Evolutionary conservation across 176 grass and related monocot species (phyloP), one percentile per base, ranked within the genome.

Genomic region (Themeda triandra): DNA sequence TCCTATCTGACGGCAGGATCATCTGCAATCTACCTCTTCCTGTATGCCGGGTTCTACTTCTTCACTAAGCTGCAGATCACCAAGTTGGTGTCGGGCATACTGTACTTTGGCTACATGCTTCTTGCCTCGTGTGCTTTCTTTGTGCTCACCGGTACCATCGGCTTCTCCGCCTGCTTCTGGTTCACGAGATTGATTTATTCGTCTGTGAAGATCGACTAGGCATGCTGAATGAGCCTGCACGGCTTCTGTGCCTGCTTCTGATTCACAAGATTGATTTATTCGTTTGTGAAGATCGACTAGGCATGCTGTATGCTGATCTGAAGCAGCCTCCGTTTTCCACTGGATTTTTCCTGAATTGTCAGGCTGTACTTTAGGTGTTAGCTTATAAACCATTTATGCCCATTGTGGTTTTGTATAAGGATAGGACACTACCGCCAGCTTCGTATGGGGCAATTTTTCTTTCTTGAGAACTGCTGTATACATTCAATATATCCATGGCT

Each of bases 61-160:
- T 89, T 45, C 80, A 92, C 90, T 3, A 92, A 92, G 87, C 80
- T 92, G 74, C 83, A 92, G 83, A 92, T 92, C 48, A 92, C 80
- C 33, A 92, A 92, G 83, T 39, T 88, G 76, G 90, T 92, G 69
- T 92, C 90, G 33, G 87, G 87, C 68, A 89, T 92, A 63, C 63
- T 92, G 62, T 92, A 92, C 80, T 92, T 92, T 1, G 87, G 90
- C n/a, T 92, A 92, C 83, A 92, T 92, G 90, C 80, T 92, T 24
- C 87, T 92, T 8, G 87, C 90, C 25, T 92, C 90, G 0, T 92
- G 86, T 21, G 75, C 87, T 19, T 92, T 89, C 75, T 92, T 86
- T 18, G 90, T 92, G 60, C 83, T 92, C 5, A 92, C 90, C 3
- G 90, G 90, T 39, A 84, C 83, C 1, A 89, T 92, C 24, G 87